These are phyloP conservation scores for Magnaporthales sp. DNA, from an alignment of 2,329 filamentous ascomycete genomes.

Conservation along the genomic window DNA sequence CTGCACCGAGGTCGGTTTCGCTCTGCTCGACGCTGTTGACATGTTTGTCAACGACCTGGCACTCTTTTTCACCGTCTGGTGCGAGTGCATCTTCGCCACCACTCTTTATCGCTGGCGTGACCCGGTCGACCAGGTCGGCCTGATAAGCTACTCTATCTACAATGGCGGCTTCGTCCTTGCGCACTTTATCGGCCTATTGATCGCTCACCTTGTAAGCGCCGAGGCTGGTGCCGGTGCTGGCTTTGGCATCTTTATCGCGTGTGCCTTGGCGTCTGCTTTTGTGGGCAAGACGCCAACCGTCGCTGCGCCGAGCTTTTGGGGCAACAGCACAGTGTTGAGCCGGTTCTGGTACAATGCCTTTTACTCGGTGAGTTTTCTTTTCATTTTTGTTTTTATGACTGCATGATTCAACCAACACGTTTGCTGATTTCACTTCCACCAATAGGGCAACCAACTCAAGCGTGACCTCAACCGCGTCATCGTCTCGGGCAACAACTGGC, in stretches of 20 bases:
- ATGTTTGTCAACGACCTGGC: neutral
- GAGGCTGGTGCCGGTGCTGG: neutral
- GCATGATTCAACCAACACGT: too few species aligned
- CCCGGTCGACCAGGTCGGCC: neutral
- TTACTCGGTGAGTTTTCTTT: neutral
- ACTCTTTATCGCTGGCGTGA: neutral
- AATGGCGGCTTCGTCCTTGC: neutral
- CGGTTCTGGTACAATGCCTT: neutral
- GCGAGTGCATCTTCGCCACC: neutral
- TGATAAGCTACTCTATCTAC: neutral
- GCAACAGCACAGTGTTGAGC: neutral
- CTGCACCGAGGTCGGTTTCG: slow-evolving; percentile 1
- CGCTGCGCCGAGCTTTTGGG: neutral
- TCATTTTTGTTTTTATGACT: neutral
- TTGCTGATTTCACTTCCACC: neutral
- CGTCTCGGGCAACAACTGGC: neutral
- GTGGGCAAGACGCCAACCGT: neutral
- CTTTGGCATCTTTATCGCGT: neutral
- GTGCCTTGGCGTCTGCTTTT: neutral
- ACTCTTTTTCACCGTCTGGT: neutral
- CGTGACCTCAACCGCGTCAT: neutral
- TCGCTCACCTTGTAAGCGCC: neutral
- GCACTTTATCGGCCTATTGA: neutral
- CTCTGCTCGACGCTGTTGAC: neutral
- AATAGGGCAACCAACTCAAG: slow-evolving; percentile 1